Conservation (phyloP, 139 green algal genomes). For the Nannochloris sp. region DNA sequence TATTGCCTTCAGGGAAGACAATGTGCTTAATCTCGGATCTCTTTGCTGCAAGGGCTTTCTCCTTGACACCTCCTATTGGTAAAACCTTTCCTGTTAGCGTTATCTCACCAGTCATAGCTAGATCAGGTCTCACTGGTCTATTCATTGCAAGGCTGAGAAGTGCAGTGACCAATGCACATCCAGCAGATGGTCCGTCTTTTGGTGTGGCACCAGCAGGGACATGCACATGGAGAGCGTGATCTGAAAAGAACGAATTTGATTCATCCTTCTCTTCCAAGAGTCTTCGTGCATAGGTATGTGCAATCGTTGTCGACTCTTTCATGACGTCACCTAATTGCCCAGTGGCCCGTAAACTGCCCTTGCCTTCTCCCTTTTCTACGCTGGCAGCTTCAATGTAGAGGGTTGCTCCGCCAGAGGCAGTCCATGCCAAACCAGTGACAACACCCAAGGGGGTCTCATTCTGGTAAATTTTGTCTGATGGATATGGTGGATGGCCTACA, state of each 20-base stretch:
- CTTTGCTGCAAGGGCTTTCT: conserved; percentile 82
- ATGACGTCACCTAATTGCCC: conserved; percentile 95
- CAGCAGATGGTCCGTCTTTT: conserved; percentile 87
- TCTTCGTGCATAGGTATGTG: conserved; percentile 77
- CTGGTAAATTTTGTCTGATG: conserved; percentile 73
- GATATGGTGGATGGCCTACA: conserved; percentile 83
- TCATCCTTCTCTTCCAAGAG: conserved; percentile 28
- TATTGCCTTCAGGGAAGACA: conserved; percentile 87
- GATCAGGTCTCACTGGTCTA: conserved; percentile 49
- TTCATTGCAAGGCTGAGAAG: conserved; percentile 82
- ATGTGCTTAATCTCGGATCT: conserved; percentile 55
- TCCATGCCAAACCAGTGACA: conserved; percentile 96
- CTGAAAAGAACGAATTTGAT: conserved; percentile 40
- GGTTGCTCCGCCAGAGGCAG: conserved; percentile 82
- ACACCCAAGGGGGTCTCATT: conserved; percentile 73
- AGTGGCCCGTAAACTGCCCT: conserved; percentile 41
- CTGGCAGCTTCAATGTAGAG: conserved; percentile 82
- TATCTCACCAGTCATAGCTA: conserved; percentile 94
- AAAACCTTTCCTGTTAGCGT: conserved; percentile 89
- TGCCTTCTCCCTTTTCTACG: conserved; percentile 58
- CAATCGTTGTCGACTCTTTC: conserved; percentile 85
- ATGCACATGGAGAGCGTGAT: conserved; percentile 80
- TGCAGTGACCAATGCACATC: conserved; percentile 85
- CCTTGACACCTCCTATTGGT: conserved; percentile 87
- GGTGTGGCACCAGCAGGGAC: conserved; percentile 86